Conservation (phyloP, 805 yeast genomes). For the Candida ipomoeae region DNA sequence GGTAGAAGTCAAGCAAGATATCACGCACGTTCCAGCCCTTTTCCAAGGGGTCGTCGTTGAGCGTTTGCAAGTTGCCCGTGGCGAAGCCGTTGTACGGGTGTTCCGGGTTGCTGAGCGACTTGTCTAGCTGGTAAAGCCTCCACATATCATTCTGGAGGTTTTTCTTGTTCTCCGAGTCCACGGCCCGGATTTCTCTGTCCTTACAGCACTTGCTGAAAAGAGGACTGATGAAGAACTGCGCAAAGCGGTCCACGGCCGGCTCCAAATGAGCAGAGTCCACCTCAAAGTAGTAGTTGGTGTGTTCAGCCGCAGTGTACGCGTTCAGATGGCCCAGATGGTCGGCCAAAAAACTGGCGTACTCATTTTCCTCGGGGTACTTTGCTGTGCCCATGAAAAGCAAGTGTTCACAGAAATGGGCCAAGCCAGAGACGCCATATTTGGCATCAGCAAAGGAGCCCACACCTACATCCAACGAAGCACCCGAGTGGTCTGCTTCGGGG, state of each 20-base stretch:
- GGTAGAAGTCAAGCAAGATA: constrained; percentile 72
- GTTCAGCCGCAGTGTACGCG: constrained; percentile 86
- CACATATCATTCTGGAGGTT: constrained; percentile 85
- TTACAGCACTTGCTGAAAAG: constrained; percentile 69
- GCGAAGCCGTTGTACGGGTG: constrained; percentile 89
- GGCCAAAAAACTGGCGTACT: constrained; percentile 67
- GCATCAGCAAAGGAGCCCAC: constrained; percentile 76
- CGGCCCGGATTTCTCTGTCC: constrained; percentile 91
- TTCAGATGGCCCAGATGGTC: constrained; percentile 86
- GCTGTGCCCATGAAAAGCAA: constrained; percentile 75
- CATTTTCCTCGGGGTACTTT: constrained; percentile 73
- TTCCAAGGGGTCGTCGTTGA: constrained; percentile 59
- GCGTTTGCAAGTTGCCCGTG: constrained; percentile 80
- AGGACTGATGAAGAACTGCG: constrained; percentile 89
- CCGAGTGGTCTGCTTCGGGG: constrained; percentile 66
- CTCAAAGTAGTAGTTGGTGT: constrained; percentile 89
- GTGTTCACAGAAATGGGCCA: constrained; percentile 70
- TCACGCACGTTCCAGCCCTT: constrained; percentile 73
- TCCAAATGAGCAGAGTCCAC: constrained; percentile 68
- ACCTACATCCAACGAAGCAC: constrained; percentile 75
- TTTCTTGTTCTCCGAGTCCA: constrained; percentile 93
- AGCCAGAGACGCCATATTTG: constrained; percentile 54
- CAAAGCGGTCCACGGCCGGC: constrained; percentile 88
- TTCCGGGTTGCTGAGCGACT: constrained; percentile 60
- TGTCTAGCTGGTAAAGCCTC: constrained; percentile 84